Conservation (phyloP, 83 land plant species). For the Diphasiastrum complanatum region DNA sequence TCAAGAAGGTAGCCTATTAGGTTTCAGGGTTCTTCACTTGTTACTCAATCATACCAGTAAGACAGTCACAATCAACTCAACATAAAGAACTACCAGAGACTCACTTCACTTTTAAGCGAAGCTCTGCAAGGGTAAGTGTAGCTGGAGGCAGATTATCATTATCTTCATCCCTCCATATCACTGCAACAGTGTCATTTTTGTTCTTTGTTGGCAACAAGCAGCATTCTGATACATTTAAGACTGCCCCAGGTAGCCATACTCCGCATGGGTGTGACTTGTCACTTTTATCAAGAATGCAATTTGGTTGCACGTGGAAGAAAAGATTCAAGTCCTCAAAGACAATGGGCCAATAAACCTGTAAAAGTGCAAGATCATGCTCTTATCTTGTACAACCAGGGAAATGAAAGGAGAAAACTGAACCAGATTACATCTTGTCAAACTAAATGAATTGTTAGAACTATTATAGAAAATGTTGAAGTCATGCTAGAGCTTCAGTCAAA, state of each 20-base stretch:
- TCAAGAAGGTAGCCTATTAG: too few relatives aligned
- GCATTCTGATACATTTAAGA: constrained; percentile 4
- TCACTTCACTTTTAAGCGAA: constrained; percentile 4
- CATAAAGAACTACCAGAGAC: too few relatives aligned
- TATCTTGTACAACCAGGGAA: too few relatives aligned
- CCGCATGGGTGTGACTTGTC: neutral
- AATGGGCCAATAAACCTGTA: constrained; percentile 13
- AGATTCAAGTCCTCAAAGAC: constrained; percentile 7
- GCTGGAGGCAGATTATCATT: neutral
- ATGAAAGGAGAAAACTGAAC: too few relatives aligned
- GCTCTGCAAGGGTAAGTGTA: neutral
- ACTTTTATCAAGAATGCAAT: neutral
- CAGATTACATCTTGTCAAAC: too few relatives aligned
- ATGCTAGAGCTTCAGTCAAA: too few relatives aligned
- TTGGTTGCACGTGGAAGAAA: constrained; percentile 1
- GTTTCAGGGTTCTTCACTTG: too few relatives aligned
- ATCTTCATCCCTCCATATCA: constrained; percentile 13
- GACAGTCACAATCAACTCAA: too few relatives aligned
- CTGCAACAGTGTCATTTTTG: neutral
- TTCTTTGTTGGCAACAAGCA: constrained; percentile 3
- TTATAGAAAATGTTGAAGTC: too few relatives aligned
- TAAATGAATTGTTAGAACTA: too few relatives aligned
- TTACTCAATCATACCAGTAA: too few relatives aligned
- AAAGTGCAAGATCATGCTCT: too few relatives aligned
- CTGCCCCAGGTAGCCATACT: constrained; percentile 12